Conservation (phyloP, 345 rosid species). For the Eucalyptus curtisii region DNA sequence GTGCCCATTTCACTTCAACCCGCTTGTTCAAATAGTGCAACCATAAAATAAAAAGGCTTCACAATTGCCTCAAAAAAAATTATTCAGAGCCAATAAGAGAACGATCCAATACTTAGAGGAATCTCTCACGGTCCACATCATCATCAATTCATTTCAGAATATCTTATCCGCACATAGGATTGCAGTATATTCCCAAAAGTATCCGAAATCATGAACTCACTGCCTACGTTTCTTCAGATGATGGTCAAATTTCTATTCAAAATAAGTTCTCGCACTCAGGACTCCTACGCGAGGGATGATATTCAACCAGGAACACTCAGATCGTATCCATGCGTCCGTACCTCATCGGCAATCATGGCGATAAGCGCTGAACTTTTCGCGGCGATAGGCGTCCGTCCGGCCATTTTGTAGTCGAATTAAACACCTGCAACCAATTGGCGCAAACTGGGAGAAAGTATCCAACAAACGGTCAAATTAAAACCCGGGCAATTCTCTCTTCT, state of each 20-base stretch:
- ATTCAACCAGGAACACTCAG: not conserved
- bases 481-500: not conserved
- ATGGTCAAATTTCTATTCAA: not conserved
- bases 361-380: conserved; percentile 2
- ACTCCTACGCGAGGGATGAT: not conserved
- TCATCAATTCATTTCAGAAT: not conserved
- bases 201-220: not conserved
- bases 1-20: not conserved
- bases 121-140: not conserved
- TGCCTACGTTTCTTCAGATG: not conserved
- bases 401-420: not conserved
- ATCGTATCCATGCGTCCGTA: not conserved
- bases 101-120: not conserved
- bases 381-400: conserved; percentile 2
- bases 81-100: not conserved
- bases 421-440: not conserved
- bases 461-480: not conserved
- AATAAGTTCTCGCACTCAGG: not conserved
- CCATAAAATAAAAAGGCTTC: not conserved
- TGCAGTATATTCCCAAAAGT: not conserved
- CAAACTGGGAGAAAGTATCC: not conserved
- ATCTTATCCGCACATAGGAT: not conserved
- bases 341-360: conserved; percentile 12
- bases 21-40: not conserved
- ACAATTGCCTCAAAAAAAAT: not conserved